phyloP scores from a whole-genome alignment of 2,329 filamentous ascomycete genomes.

The Graphilbum sp. region DNA sequence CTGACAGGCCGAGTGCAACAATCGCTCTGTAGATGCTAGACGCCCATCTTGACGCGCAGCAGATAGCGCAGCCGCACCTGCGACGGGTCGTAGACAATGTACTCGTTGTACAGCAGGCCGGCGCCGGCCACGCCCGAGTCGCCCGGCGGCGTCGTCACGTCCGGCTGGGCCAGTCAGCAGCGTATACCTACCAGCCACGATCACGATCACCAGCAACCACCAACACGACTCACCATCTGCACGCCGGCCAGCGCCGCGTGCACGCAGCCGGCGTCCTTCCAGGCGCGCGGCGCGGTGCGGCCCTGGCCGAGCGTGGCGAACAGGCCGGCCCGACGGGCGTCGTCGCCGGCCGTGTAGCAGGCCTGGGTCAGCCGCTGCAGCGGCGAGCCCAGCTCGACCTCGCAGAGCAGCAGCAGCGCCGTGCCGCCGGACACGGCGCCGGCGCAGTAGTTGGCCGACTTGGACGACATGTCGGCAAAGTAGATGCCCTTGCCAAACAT shows the following conservation, averaged over 20 bases:
- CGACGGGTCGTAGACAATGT: slow-evolving; percentile 52
- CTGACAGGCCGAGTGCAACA: neutral
- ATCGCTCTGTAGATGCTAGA: too few relatives aligned
- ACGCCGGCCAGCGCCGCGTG: slow-evolving; percentile 50
- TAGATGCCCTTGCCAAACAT: slow-evolving; percentile 91
- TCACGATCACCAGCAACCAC: too few relatives aligned
- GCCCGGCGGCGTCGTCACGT: slow-evolving; percentile 25
- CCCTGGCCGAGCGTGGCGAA: slow-evolving; percentile 59
- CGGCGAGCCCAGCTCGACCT: slow-evolving; percentile 65
- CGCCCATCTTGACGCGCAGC: slow-evolving; percentile 40
- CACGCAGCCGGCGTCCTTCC: slow-evolving; percentile 60
- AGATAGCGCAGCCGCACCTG: slow-evolving; percentile 58
- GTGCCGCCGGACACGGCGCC: slow-evolving; percentile 45
- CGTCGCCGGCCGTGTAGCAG: slow-evolving; percentile 46
- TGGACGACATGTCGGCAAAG: slow-evolving; percentile 69
- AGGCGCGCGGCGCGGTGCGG: slow-evolving; percentile 41
- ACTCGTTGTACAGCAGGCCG: slow-evolving; percentile 53
- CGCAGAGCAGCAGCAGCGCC: slow-evolving; percentile 65
- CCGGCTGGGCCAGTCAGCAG: too few relatives aligned
- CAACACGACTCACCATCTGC: slow-evolving; percentile 41
- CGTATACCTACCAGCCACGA: too few relatives aligned
- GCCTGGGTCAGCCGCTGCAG: slow-evolving; percentile 45
- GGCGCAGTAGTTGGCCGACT: slow-evolving; percentile 65
- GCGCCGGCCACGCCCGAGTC: slow-evolving; percentile 28
- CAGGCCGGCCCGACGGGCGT: slow-evolving; percentile 42